These are phyloP conservation scores for Penicillium sp. DNA, from an alignment of 2,329 filamentous ascomycete species.

Conservation along the genomic window DNA sequence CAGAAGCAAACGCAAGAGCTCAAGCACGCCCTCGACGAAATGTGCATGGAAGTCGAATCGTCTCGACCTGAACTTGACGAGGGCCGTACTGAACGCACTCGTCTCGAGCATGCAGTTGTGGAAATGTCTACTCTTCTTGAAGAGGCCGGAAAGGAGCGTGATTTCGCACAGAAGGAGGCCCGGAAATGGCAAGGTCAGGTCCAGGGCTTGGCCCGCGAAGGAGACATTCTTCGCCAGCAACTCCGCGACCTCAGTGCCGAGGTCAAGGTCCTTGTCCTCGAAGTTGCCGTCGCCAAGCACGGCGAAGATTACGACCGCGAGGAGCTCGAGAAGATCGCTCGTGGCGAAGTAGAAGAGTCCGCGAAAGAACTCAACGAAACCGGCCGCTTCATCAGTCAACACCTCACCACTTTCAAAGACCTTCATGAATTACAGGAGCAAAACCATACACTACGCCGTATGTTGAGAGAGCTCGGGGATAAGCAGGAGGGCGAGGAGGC, in stretches of 20 bases:
- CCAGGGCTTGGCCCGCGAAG: conserved; percentile 63
- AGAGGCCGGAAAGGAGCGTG: conserved; percentile 76
- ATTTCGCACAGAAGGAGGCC: conserved; percentile 73
- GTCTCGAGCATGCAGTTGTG: conserved; percentile 75
- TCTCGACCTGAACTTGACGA: conserved; percentile 88
- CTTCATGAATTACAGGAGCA: conserved; percentile 82
- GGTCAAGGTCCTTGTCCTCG: conserved; percentile 85
- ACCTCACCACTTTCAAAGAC: conserved; percentile 86
- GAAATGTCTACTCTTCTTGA: conserved; percentile 85
- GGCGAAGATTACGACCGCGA: conserved; percentile 75
- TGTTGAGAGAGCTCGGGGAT: conserved; percentile 81
- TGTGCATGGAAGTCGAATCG: conserved; percentile 80
- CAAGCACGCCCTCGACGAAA: conserved; percentile 75
- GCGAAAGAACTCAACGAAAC: conserved; percentile 78
- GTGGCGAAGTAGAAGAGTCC: conserved; percentile 72
- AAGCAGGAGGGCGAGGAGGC: conserved; percentile 92
- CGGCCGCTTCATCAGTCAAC: conserved; percentile 83
- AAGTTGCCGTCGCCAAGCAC: conserved; percentile 73
- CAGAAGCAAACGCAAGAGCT: conserved; percentile 74
- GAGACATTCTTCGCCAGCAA: conserved; percentile 79
- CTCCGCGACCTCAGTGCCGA: conserved; percentile 87
- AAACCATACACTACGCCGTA: conserved; percentile 79
- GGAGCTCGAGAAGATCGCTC: conserved; percentile 75
- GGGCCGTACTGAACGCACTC: conserved; percentile 75
- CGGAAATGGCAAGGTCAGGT: conserved; percentile 77